These are phyloP conservation scores for Melanopsichium pennsylvanicum DNA, from an alignment of 1,284 basidiomycete species.

Conservation along the genomic window DNA sequence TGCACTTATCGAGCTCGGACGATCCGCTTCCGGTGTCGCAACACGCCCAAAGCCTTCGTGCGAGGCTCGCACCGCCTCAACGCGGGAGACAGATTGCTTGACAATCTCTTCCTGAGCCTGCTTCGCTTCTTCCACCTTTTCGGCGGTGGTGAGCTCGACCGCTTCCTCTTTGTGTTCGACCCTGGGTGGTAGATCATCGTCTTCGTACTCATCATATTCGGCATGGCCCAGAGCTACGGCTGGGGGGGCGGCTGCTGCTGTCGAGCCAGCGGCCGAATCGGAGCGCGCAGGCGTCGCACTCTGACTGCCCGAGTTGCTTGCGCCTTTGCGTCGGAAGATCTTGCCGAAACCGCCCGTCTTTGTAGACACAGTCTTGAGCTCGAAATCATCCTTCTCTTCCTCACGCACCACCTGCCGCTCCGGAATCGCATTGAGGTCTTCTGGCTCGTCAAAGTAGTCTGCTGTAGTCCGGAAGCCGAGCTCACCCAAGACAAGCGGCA, in stretches of 20 bases:
- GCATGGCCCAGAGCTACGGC: constrained; percentile 5
- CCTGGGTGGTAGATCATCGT: constrained; percentile 56
- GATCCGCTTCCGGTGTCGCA: constrained; percentile 41
- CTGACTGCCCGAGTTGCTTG: constrained; percentile 11
- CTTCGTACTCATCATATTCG: constrained; percentile 54
- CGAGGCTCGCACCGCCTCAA: constrained; percentile 32
- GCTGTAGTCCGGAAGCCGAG: constrained; percentile 63
- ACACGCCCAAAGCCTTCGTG: constrained; percentile 17
- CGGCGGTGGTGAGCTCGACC: neutral
- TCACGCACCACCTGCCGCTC: constrained; percentile 56
- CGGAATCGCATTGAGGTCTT: constrained; percentile 59
- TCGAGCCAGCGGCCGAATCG: constrained; percentile 7
- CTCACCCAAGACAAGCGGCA: constrained; percentile 63
- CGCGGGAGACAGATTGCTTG: constrained; percentile 27
- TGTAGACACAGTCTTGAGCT: constrained; percentile 50
- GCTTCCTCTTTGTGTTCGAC: constrained; percentile 15
- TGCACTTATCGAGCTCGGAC: constrained; percentile 27
- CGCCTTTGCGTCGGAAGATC: constrained; percentile 48
- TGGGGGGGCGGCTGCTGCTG: neutral
- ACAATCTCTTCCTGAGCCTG: constrained; percentile 34
- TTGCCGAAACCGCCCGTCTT: constrained; percentile 54
- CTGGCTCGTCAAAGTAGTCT: constrained; percentile 66
- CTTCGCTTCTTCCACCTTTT: constrained; percentile 25
- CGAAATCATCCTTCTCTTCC: constrained; percentile 16
- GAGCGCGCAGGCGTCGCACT: constrained; percentile 13